Evolutionary conservation across 164 flowering plant species (phyloP), one percentile per base, ranked within the genome.

Genomic region (Cinnamomum micranthum): DNA sequence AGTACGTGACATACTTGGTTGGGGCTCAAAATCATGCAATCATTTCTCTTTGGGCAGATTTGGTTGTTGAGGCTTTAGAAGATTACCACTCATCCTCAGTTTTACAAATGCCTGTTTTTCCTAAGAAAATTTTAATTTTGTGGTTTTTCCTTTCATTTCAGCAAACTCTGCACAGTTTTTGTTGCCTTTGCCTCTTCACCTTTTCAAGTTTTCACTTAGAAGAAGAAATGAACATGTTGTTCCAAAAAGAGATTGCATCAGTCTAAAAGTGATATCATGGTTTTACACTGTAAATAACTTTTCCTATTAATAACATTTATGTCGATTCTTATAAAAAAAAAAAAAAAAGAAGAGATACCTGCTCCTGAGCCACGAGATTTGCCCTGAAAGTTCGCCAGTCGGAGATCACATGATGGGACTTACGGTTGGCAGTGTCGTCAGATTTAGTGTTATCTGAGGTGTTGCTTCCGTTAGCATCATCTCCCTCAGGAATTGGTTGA

Each of bases 341-440:
- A 55, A 6, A 19, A 19, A 17, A 24, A 24, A 24, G 58, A 52
- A 19, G 60, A 55, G 0, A 31, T 33, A 93, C 98, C 97, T 87
- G 90, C 79, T 90, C 90, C 51, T 70, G 86, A 35, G 78, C 74
- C 80, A 80, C 87, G 24, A 93, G 88, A 73, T 80, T 73, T 59
- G 99, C 98, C 77, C 99, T 86, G 79, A 93, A 87, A 80, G 88
- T 92, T 87, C 99, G 85, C 98, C 99, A 93, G 78, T 92, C 95
- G 69, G 81, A 73, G 68, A 82, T 83, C 64, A 69, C 73, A 60
- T 27, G 84, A 62, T 83, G 82, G 12, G 87, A 75, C 71, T 87
- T 82, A 41, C 80, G 81, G 15, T 86, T 78, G 51, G 84, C 75
- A 64, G 75, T 72, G 22, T 91, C 88, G 68, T 83, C 80, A n/a